phyloP scores from a whole-genome alignment of 257 asterid species.

The Solanum ahanhuiri region DNA sequence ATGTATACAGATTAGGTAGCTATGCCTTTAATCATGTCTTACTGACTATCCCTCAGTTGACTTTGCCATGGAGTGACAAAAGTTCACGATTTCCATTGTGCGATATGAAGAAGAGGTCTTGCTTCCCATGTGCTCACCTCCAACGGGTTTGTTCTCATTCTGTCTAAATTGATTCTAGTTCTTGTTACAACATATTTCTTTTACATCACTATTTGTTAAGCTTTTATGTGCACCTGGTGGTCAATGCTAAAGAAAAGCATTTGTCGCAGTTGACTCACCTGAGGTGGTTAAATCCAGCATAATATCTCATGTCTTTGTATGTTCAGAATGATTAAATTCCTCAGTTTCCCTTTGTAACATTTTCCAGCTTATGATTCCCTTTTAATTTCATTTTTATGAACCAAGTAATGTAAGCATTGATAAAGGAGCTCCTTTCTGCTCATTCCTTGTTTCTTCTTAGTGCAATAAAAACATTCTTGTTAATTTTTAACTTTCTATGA shows the following conservation, averaged over 20 bases:
- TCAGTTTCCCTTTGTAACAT: neutral
- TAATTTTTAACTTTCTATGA: neutral
- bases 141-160: neutral
- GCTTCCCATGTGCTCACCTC: neutral
- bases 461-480: neutral
- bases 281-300: conserved; percentile 56
- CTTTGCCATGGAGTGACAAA: conserved; percentile 15
- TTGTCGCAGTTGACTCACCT: conserved; percentile 50
- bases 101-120: conserved; percentile 9
- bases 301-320: conserved; percentile 20
- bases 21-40: neutral
- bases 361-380: neutral
- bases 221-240: conserved; percentile 65
- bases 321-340: conserved; percentile 9
- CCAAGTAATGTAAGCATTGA: neutral
- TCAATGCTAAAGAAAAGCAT: conserved; percentile 32
- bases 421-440: neutral
- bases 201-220: neutral
- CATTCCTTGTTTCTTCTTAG: neutral
- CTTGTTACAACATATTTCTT: conserved; percentile 6
- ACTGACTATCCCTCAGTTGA: conserved; percentile 21
- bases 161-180: conserved; percentile 4
- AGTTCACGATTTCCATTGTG: conserved; percentile 6
- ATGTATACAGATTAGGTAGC: too few species aligned
- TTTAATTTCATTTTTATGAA: neutral